phyloP scores from a whole-genome alignment of 2,329 filamentous ascomycete species.

The Stylonectria norvegica region DNA sequence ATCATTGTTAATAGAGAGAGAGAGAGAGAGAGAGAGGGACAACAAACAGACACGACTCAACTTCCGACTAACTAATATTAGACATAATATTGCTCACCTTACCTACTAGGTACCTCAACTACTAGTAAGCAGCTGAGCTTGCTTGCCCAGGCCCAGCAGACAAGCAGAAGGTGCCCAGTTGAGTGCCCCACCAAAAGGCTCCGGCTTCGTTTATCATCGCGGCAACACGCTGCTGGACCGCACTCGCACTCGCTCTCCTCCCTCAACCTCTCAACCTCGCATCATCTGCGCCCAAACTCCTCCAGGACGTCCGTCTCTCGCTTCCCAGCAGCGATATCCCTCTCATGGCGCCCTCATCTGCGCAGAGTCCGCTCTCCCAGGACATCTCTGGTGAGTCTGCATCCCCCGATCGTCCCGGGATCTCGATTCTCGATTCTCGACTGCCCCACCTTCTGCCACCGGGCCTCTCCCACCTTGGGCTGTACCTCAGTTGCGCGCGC shows the following conservation, averaged over 20 bases:
- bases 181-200: conserved; percentile 24
- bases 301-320: conserved; percentile 9
- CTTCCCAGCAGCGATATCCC: conserved; percentile 12
- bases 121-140: too few relatives aligned
- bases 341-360: conserved; percentile 20
- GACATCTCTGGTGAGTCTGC: conserved; percentile 24
- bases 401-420: conserved; percentile 24
- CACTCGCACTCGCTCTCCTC: conserved; percentile 14
- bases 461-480: too few relatives aligned
- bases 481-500: conserved; percentile 9
- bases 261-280: conserved; percentile 14
- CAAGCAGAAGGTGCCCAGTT: too few relatives aligned
- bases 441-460: conserved; percentile 31
- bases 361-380: conserved; percentile 17
- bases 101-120: too few relatives aligned
- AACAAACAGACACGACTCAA: too few relatives aligned
- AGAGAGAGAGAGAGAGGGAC: too few relatives aligned
- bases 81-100: too few relatives aligned
- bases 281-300: conserved; percentile 11
- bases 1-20: too few relatives aligned
- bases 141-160: background rate
- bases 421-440: too few relatives aligned
- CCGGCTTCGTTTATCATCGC: conserved; percentile 28
- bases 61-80: too few relatives aligned
- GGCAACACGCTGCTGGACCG: conserved; percentile 22